A percentile compares a stretch with the other conserved stretches of the same genome.
phyloP scores from a whole-genome alignment of 257 asterid species.

The Solanum pennellii region DNA sequence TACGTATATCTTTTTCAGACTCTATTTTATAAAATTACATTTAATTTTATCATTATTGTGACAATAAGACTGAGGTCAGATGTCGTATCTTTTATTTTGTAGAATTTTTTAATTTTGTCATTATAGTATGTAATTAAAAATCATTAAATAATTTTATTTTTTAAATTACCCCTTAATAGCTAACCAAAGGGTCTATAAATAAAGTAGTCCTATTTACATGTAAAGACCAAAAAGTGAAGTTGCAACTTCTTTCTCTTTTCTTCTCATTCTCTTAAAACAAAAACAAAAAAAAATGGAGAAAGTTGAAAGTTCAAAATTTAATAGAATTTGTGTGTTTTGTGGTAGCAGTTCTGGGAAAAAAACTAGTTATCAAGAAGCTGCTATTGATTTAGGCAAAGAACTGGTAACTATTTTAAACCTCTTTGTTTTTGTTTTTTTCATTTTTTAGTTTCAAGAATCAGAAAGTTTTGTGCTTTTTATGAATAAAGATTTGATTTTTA shows the following conservation, averaged over 20 bases:
- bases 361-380: constrained; percentile 76
- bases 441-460: not conserved
- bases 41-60: no score
- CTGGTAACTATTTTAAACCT: constrained; percentile 30
- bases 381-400: constrained; percentile 64
- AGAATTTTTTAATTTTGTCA: not conserved
- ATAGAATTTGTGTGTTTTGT: constrained; percentile 75
- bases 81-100: not conserved
- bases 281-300: constrained; percentile 28
- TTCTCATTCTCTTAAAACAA: not conserved
- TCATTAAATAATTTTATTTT: not conserved
- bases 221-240: not conserved
- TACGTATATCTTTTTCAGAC: not conserved
- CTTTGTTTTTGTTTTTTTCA: no score
- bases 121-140: not conserved
- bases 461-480: not conserved
- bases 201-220: not conserved
- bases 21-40: not conserved
- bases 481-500: not conserved
- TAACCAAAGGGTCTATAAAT: not conserved
- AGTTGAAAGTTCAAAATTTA: constrained; percentile 46
- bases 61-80: not conserved
- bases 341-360: constrained; percentile 89
- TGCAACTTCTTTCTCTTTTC: not conserved
- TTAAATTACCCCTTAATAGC: not conserved